These are phyloP conservation scores for Camelina laxa DNA, from an alignment of 345 rosid species.

Conservation along the genomic window DNA sequence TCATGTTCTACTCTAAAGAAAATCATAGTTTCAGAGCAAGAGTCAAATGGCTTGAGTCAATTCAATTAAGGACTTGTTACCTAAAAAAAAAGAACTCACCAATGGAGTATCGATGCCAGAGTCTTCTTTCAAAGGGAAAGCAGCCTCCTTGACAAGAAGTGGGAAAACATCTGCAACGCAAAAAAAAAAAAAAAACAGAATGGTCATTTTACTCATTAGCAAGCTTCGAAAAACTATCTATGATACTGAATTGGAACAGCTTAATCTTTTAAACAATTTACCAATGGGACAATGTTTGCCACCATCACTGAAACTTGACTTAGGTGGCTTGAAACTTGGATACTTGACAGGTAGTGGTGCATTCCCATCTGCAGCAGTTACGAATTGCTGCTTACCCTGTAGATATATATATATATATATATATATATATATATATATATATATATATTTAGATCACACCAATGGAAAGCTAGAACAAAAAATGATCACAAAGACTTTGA, in stretches of 20 bases:
- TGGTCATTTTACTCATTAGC: constrained; percentile 5
- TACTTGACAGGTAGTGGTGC: constrained; percentile 12
- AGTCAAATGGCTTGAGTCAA: not conserved
- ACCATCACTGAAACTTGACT: constrained; percentile 18
- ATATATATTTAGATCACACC: constrained; percentile 1
- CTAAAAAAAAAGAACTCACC: constrained; percentile 43
- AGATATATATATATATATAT: no score
- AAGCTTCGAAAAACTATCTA: not conserved
- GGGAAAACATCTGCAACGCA: constrained; percentile 63
- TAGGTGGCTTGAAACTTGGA: constrained; percentile 37
- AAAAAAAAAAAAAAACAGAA: constrained; percentile 4
- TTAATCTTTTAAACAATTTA: not conserved
- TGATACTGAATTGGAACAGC: not conserved
- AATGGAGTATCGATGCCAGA: constrained; percentile 48
- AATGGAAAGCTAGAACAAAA: not conserved
- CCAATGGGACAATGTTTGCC: constrained; percentile 31
- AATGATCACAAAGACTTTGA: not conserved
- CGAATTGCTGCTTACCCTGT: constrained; percentile 37
- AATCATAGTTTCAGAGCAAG: constrained; percentile 2
- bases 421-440: no score
- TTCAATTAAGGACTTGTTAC: not conserved
- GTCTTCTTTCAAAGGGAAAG: constrained; percentile 54
- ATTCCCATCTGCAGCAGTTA: constrained; percentile 29
- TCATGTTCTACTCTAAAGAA: not conserved
- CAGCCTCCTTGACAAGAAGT: constrained; percentile 54